Base-by-base conservation (phyloP, 495 filamentous ascomycete genomes). In the Hyphodiscus hymeniophilus region DNA sequence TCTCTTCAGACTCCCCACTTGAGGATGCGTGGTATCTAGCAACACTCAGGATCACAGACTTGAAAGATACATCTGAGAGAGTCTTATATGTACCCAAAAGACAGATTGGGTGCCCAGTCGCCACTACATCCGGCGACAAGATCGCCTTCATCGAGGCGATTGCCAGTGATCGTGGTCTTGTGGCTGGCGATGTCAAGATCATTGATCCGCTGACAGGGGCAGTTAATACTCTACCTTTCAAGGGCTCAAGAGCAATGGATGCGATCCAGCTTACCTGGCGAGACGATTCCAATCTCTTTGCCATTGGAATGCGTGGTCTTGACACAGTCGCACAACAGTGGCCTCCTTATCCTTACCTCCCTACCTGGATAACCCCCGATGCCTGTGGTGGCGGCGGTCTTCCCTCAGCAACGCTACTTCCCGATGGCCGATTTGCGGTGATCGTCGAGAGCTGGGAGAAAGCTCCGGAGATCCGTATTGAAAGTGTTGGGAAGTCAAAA, bases 11-110 rank as follows among this genome's bases (percentile, higher is more conserved):
- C n/a, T 12, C 42, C 8, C 42, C 22, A 31, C 7, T 13, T 3
- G 42, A 44, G 24, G 42, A 44, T 28, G 21, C 42, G 13, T 44
- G 42, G 42, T 44, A 44, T 30, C 10, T 6, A 3, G 20, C 42
- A 4, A 44, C 21, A 7, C 42, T 44, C 15, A 21, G 12, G 11
- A 44, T 44, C 10, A 28, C 26, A 4, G 26, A 28, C 26, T 28
- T 28, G 26, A 5, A 28, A 5, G 26, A 28, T 28, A 10, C 5
- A 28, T 4, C 26, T 28, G 26, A 28, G 26, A 28, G 26, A 10
- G 26, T 28, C 4, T 4, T 28, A 4, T 10, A 28, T 28, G 26
- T 28, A 28, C 26, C 26, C 26, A 28, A 28, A 10, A 28, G n/a
- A 44, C 42, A 31, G 18, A 3, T 44, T n/a, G 42, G 22, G 7